phyloP scores from a whole-genome alignment of 768 basidiomycete genomes.

The Mycena alexandri region DNA sequence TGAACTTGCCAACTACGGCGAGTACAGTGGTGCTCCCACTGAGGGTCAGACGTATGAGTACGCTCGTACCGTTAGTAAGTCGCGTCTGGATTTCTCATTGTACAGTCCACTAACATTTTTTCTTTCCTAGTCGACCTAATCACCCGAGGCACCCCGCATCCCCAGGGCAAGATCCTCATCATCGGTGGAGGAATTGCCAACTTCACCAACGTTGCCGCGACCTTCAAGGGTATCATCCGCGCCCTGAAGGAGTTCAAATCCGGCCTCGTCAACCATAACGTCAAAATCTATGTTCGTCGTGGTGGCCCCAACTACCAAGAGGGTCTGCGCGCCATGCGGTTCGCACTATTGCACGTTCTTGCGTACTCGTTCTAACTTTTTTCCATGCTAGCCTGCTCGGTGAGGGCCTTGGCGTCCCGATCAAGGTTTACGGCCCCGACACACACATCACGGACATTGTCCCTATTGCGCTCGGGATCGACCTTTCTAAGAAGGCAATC shows the following conservation, averaged over 20 bases:
- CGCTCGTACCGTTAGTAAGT: conserved; percentile 95
- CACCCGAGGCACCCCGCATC: conserved; percentile 86
- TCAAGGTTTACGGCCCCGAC: conserved; percentile 97
- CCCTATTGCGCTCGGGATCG: conserved; percentile 95
- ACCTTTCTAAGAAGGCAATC: conserved; percentile 55
- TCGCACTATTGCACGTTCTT: neutral
- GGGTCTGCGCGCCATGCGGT: conserved; percentile 94
- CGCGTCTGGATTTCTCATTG: neutral
- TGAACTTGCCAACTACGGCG: conserved; percentile 99
- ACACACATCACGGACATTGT: conserved; percentile 99
- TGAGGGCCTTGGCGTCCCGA: conserved; percentile 97
- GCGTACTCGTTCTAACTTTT: neutral
- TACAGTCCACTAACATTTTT: conserved; percentile 22
- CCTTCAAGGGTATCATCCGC: conserved; percentile 99
- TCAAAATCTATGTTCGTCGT: conserved; percentile 97
- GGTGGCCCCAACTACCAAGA: conserved; percentile 99
- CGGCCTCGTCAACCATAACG: conserved; percentile 83
- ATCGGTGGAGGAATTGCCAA: conserved; percentile 99
- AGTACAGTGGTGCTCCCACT: conserved; percentile 98
- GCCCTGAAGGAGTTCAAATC: conserved; percentile 94
- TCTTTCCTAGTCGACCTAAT: conserved; percentile 83
- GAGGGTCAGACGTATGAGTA: conserved; percentile 99
- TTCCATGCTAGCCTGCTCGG: conserved; percentile 70
- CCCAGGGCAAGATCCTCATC: conserved; percentile 97
- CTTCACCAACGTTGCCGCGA: conserved; percentile 99